Percentiles rank a stretch among this genome's conserved stretches.
Conservation (phyloP, 1,139 yeast genomes). For the Candida pseudoviswanathii region DNA sequence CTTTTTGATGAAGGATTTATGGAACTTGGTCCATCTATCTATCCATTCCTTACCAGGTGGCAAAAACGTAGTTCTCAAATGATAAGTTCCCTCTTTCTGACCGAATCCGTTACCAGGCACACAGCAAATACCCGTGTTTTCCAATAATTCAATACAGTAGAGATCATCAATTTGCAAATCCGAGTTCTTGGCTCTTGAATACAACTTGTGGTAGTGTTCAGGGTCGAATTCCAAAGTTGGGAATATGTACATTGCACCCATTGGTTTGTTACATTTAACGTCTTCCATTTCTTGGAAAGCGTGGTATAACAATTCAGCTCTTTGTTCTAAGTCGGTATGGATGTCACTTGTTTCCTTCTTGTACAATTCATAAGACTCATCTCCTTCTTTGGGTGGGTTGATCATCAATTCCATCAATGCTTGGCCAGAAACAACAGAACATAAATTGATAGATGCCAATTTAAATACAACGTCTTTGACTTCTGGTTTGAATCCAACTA, state of each 20-base stretch:
- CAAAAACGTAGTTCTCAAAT: slow-evolving; percentile 91
- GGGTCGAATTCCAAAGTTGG: slow-evolving; percentile 71
- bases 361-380: slow-evolving; percentile 71
- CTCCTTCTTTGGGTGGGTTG: slow-evolving; percentile 82
- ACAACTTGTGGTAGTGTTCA: slow-evolving; percentile 49
- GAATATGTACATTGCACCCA: slow-evolving; percentile 97
- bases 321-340: slow-evolving; percentile 58
- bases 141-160: slow-evolving; percentile 81
- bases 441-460: slow-evolving; percentile 84
- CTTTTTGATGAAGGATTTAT: slow-evolving; percentile 62
- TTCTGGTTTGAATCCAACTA: slow-evolving; percentile 74
- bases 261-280: slow-evolving; percentile 80
- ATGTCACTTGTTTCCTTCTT: slow-evolving; percentile 61
- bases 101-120: slow-evolving; percentile 98
- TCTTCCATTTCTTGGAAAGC: slow-evolving; percentile 81
- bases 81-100: slow-evolving; percentile 84
- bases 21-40: slow-evolving; percentile 73
- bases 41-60: slow-evolving; percentile 96
- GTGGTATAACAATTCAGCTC: slow-evolving; percentile 65
- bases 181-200: slow-evolving; percentile 56
- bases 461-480: slow-evolving; percentile 74
- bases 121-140: slow-evolving; percentile 93
- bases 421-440: slow-evolving; percentile 95
- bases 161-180: slow-evolving; percentile 76
- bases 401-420: slow-evolving; percentile 90